Percentiles rank a stretch among this genome's conserved stretches.
Evolutionary conservation across 441 rosid species (phyloP).

Genomic region (Euphorbia corollata): DNA sequence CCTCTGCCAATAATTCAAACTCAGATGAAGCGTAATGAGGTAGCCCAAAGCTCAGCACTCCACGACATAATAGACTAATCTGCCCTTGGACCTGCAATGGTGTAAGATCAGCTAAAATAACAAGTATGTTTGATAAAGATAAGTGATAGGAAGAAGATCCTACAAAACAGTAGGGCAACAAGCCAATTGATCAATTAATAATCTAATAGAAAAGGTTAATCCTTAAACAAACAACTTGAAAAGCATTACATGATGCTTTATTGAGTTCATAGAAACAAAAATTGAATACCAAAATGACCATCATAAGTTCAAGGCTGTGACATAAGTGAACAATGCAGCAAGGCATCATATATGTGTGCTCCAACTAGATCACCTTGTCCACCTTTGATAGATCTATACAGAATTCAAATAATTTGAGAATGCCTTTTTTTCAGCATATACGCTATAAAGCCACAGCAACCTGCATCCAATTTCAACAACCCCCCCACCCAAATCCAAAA

Average conservation of each 20-base stretch:
- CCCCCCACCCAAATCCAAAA: background rate
- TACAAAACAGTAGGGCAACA: background rate
- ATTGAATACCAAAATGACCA: background rate
- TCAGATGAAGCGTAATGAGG: conserved; percentile 85
- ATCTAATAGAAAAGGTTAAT: background rate
- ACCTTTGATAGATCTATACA: background rate
- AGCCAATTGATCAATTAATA: background rate
- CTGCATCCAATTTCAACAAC: background rate
- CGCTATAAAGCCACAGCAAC: background rate
- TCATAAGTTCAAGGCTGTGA: background rate
- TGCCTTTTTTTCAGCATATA: background rate
- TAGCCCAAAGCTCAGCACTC: conserved; percentile 87
- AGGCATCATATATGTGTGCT: background rate
- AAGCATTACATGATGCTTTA: conserved; percentile 12
- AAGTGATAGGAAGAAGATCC: background rate
- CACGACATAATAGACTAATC: conserved; percentile 64
- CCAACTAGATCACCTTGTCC: background rate
- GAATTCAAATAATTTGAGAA: background rate
- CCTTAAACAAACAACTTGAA: background rate
- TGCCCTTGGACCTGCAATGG: conserved; percentile 85
- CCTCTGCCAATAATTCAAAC: conserved; percentile 96
- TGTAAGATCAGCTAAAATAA: conserved; percentile 14
- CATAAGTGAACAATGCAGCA: background rate
- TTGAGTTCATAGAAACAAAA: background rate
- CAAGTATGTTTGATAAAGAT: background rate